Conservation (phyloP, 1,284 basidiomycete genomes). For the Malassezia vespertilionis region DNA sequence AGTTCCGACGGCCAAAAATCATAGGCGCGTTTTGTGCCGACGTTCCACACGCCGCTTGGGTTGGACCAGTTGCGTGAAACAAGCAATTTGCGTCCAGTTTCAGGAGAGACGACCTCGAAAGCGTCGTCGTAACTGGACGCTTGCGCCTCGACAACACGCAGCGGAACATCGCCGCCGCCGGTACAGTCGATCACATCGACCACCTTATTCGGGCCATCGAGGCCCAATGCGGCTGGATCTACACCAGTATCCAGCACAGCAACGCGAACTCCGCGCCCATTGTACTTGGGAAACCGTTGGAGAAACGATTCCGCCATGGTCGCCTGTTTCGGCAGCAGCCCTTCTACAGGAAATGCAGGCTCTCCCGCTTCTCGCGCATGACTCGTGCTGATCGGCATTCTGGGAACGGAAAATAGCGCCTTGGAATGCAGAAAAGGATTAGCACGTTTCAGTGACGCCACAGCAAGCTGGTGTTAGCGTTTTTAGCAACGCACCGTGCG, state of each 20-base stretch:
- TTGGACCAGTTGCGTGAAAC: conserved; percentile 32
- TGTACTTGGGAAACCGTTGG: conserved; percentile 41
- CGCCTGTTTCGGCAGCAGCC: conserved; percentile 47
- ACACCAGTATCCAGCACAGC: conserved; percentile 48
- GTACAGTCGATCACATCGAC: conserved; percentile 48
- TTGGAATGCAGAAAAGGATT: too few relatives aligned
- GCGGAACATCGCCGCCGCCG: conserved; percentile 36
- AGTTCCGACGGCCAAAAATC: conserved; percentile 47
- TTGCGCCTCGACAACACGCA: conserved; percentile 23
- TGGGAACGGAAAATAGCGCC: too few relatives aligned
- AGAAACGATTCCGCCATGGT: conserved; percentile 44
- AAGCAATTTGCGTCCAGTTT: conserved; percentile 37
- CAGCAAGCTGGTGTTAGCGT: background rate
- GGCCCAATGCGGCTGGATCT: conserved; percentile 46
- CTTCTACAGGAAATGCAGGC: conserved; percentile 34
- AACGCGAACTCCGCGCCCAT: conserved; percentile 44
- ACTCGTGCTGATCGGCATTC: background rate
- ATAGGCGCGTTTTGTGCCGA: conserved; percentile 45
- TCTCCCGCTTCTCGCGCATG: background rate
- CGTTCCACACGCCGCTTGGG: conserved; percentile 43
- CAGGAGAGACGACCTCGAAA: conserved; percentile 36
- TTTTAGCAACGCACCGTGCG: conserved; percentile 3
- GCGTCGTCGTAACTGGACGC: conserved; percentile 6
- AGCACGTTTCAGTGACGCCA: too few relatives aligned
- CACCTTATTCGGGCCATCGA: conserved; percentile 42